Base-by-base conservation (phyloP, 495 filamentous ascomycete genomes). In the Aspergillus cavernicola region DNA sequence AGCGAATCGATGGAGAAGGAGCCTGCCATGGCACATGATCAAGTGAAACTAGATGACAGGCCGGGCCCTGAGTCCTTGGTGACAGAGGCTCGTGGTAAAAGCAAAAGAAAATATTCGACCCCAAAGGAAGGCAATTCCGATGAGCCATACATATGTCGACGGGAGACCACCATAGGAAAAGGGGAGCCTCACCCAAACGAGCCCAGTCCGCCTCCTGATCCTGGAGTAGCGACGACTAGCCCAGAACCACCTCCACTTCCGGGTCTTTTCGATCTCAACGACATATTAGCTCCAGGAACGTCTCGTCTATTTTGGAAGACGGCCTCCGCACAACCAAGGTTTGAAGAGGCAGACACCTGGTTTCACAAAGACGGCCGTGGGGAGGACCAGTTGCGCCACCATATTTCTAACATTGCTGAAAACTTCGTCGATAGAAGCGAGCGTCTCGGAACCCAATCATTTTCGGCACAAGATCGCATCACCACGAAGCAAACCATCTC, bases 331-430 rank as follows among this genome's bases (percentile, higher is more conserved):
- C 20, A 58, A 23, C 44, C 46, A 10, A 60, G 59, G 50, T 26
- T 57, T 15, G 45, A 57, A 26, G 61, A 61, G 16, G 47, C 63
- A 12, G 45, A 64, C 6, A 18, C 36, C 20, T 70, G 67, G 67
- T 70, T 70, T 28, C 62, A 60, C 31, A 52, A 23, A 16, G 65
- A 64, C 41, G 18, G 31, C 20, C 56, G 55, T 15, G 50, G 58
- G n/a, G 42, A 60, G 20, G 57, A 61, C 3, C 10, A 52, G 10
- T 32, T 63, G 35, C 65, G 58, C 9, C 39, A 52, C 26, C 55
- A 63, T 23, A 58, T 67, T 36, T 32, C 36, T 16, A 38, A 37
- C 1, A 55, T 65, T 48, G 53, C 59, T 13, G 22, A 59, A 4
- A 56, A 44, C 18, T 54, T 56, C 16, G 52, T 52, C 9, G 26